Base-by-base conservation (phyloP, 2,329 filamentous ascomycete genomes). In the Fusarium staphyleae region DNA sequence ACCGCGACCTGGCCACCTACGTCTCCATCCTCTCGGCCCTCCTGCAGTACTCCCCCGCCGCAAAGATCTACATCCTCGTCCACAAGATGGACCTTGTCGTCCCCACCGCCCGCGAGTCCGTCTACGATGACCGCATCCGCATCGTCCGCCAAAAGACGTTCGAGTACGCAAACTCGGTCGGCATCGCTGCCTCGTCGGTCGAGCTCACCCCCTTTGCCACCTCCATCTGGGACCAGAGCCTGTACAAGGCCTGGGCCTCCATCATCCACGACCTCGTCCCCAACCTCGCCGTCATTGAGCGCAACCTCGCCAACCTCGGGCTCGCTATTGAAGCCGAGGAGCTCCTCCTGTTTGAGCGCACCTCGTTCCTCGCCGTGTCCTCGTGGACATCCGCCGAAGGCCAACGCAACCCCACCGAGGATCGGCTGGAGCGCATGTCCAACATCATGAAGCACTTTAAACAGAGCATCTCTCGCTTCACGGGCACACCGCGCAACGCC, bases 391-490 rank as follows among this genome's bases (percentile, higher is more conserved):
- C 90, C 2, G 81, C 85, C 14, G 81, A 88, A 57, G 92, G 92
- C 36, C 81, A 83, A 29, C 76, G 84, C 43, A 99, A 99, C 72
- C 93, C 95, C 1, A 96, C 91, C 57, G 88, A 89, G 43, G 95
- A 99, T 75, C 89, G 95, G 3, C 92, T 96, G 67, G 95, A 99
- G 79, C 89, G 83, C 65, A 90, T 99, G 70, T 95, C 89, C 57
- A 98, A 96, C 73, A 97, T 99, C 69, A 89, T 99, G 76, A 99
- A 99, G 78, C 93, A 93, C 53, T 97, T 98, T 79, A 99, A 98
- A 79, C 93, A 98, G 77, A 85, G 80, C 60, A 83, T 85, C 55
- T 87, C 85, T 49, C 86, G 88, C 65, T 91, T 90, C 73, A 92
- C 89, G 1, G 88, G 89, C 41, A 89, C 89, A 19, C 88, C 89